Evolutionary conservation across 2,329 filamentous ascomycete species (phyloP).

Genomic region (Fusarium multiceps): DNA sequence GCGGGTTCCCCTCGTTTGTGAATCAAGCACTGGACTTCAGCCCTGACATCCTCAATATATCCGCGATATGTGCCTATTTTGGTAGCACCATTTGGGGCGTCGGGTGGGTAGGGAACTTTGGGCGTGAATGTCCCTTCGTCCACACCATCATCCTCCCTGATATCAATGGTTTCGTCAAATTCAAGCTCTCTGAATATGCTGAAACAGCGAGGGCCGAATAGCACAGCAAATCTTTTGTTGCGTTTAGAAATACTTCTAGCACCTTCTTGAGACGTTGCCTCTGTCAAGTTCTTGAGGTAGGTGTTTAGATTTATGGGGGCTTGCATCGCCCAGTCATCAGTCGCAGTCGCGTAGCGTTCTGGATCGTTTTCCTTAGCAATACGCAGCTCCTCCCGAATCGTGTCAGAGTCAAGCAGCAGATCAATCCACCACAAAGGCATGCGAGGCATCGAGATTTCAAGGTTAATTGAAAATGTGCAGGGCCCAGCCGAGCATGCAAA

Average conservation of each 20-base stretch:
- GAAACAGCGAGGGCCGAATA: conserved; percentile 64
- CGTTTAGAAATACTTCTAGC: conserved; percentile 63
- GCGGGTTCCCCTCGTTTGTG: conserved; percentile 49
- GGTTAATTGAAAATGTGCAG: conserved; percentile 56
- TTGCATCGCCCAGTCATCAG: conserved; percentile 55
- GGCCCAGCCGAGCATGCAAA: conserved; percentile 57
- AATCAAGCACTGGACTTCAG: conserved; percentile 60
- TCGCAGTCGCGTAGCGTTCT: conserved; percentile 58
- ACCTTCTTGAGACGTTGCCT: conserved; percentile 50
- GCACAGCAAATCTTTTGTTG: conserved; percentile 66
- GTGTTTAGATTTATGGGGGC: conserved; percentile 60
- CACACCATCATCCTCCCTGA: conserved; percentile 54
- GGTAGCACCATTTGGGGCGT: conserved; percentile 51
- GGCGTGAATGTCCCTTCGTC: conserved; percentile 54
- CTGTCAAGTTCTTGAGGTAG: conserved; percentile 63
- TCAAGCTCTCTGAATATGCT: conserved; percentile 62
- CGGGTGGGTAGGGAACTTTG: conserved; percentile 49
- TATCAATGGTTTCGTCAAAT: conserved; percentile 56
- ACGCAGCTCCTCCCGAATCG: conserved; percentile 56
- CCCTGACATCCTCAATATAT: conserved; percentile 62
- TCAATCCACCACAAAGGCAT: conserved; percentile 57
- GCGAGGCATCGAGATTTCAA: conserved; percentile 63
- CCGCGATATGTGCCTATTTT: conserved; percentile 57
- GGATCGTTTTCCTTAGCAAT: conserved; percentile 59
- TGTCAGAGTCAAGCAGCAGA: conserved; percentile 58